Evolutionary conservation across 2,329 filamentous ascomycete genomes (phyloP).

Genomic region (Cladosporium sp.): DNA sequence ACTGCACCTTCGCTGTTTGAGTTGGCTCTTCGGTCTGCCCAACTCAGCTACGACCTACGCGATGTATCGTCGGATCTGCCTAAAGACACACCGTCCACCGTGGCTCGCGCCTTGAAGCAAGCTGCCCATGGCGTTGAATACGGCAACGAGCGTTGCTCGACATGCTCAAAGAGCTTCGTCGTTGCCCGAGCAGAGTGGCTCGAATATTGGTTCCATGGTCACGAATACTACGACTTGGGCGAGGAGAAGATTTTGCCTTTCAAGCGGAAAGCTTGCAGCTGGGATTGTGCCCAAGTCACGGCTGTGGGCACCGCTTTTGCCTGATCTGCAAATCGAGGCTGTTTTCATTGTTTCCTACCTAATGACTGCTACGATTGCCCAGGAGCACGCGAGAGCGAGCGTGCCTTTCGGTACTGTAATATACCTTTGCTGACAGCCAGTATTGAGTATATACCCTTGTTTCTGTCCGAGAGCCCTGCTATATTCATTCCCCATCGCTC

Average conservation of each 20-base stretch:
- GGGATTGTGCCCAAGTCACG: slow-evolving; percentile 31
- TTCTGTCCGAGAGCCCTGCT: not conserved
- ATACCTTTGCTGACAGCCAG: not conserved
- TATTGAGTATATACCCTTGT: not conserved
- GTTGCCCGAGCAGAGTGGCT: slow-evolving; percentile 38
- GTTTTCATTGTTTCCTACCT: not conserved
- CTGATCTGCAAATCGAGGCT: not conserved
- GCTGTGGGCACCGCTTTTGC: slow-evolving; percentile 6
- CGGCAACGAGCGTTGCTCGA: slow-evolving; percentile 36
- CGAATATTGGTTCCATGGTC: slow-evolving; percentile 36
- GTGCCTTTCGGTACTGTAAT: not conserved
- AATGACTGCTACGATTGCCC: slow-evolving; percentile 5
- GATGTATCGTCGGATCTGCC: slow-evolving; percentile 30
- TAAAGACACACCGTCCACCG: slow-evolving; percentile 19
- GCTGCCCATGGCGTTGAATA: slow-evolving; percentile 23
- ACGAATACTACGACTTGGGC: slow-evolving; percentile 28
- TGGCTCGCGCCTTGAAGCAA: slow-evolving; percentile 27
- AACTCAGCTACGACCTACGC: slow-evolving; percentile 27
- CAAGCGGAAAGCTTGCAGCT: slow-evolving; percentile 34
- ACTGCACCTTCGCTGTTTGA: slow-evolving; percentile 39
- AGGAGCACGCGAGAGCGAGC: not conserved
- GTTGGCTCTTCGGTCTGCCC: slow-evolving; percentile 33
- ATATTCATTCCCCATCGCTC: not conserved
- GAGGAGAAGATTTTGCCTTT: slow-evolving; percentile 37
- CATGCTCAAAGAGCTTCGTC: slow-evolving; percentile 34